These are phyloP conservation scores for Amylocarpus encephaloides DNA, from an alignment of 2,329 filamentous ascomycete genomes.

Conservation along the genomic window DNA sequence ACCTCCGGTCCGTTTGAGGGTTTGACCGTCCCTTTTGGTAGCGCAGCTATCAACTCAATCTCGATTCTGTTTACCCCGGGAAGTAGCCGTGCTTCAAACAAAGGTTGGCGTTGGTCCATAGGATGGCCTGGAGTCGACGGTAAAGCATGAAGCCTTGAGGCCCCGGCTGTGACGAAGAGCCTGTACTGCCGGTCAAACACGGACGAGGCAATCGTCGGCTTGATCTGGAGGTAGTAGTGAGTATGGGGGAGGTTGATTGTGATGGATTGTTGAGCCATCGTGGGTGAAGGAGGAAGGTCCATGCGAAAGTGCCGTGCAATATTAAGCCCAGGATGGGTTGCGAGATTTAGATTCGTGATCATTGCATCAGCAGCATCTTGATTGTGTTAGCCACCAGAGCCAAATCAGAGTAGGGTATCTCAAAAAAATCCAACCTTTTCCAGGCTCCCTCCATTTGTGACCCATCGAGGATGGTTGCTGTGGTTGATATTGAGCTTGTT, in stretches of 20 bases:
- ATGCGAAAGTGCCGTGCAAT: constrained; percentile 55
- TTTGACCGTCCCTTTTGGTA: constrained; percentile 51
- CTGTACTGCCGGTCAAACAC: constrained; percentile 67
- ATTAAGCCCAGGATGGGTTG: constrained; percentile 61
- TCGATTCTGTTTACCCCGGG: constrained; percentile 73
- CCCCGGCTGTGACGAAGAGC: constrained; percentile 65
- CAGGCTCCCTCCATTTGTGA: constrained; percentile 36
- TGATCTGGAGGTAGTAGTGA: constrained; percentile 66
- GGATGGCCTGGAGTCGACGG: constrained; percentile 46
- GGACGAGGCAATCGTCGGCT: constrained; percentile 56
- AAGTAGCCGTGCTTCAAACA: constrained; percentile 68
- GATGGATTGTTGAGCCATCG: constrained; percentile 63
- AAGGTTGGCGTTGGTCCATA: constrained; percentile 50
- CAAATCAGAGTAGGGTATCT: not conserved
- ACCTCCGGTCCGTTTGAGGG: constrained; percentile 53
- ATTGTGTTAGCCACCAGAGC: constrained; percentile 18
- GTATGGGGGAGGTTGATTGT: constrained; percentile 63
- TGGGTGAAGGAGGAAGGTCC: constrained; percentile 58
- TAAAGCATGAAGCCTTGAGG: too few species aligned
- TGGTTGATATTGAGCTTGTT: constrained; percentile 23
- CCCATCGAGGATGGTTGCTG: constrained; percentile 36
- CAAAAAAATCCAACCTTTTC: constrained; percentile 39
- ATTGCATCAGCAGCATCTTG: constrained; percentile 56
- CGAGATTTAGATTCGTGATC: constrained; percentile 58
- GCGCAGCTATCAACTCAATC: constrained; percentile 68